phyloP scores from a whole-genome alignment of 352 stramenopile species.

The Phytophthora ramorum region DNA sequence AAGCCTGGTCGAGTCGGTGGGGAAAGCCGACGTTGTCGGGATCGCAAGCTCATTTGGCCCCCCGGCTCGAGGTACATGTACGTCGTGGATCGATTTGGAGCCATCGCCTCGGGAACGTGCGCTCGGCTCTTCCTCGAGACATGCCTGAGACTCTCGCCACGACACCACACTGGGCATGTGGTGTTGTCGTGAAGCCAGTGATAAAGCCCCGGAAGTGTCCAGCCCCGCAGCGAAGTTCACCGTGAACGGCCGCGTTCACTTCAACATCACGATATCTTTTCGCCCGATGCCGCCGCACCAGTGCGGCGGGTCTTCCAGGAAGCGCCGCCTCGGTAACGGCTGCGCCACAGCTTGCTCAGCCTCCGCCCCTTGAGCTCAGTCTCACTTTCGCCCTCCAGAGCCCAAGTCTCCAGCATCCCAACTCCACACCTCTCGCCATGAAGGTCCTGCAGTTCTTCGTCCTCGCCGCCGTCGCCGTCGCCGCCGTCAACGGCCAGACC shows the following conservation, averaged over 20 bases:
- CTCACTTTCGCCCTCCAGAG: slow-evolving; percentile 20
- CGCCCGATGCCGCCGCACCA: background rate
- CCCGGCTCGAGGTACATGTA: background rate
- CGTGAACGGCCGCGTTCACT: slow-evolving; percentile 6
- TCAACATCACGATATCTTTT: slow-evolving; percentile 29
- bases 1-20: background rate
- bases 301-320: slow-evolving; percentile 10
- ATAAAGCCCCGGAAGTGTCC: background rate
- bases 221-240: too few species aligned
- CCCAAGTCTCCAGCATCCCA: slow-evolving; percentile 19
- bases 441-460: slow-evolving; percentile 39
- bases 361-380: slow-evolving; percentile 12
- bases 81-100: slow-evolving; percentile 11
- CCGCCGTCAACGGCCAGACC: slow-evolving; percentile 29
- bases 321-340: background rate
- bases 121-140: slow-evolving; percentile 13
- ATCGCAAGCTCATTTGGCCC: slow-evolving; percentile 7
- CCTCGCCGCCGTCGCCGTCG: slow-evolving; percentile 32
- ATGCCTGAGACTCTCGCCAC: slow-evolving; percentile 7
- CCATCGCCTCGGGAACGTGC: background rate
- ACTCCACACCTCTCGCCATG: slow-evolving; percentile 18
- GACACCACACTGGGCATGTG: background rate
- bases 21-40: background rate
- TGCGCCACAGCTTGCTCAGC: background rate
- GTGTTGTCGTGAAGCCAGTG: slow-evolving; percentile 11